These are phyloP conservation scores for Croton setiger DNA, from an alignment of 441 rosid genomes.

Conservation along the genomic window DNA sequence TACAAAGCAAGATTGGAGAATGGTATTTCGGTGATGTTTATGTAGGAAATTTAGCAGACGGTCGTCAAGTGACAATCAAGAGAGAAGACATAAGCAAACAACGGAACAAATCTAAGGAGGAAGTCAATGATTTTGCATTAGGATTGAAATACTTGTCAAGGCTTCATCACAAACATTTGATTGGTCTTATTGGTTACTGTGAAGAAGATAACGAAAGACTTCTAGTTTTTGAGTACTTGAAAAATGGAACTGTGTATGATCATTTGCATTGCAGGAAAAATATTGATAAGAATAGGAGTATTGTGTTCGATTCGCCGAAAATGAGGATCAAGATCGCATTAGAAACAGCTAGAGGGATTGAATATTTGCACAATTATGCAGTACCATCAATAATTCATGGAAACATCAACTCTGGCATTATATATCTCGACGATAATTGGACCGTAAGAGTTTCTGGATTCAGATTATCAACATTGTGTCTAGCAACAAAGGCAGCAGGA, in stretches of 20 bases:
- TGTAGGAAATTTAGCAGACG: constrained; percentile 52
- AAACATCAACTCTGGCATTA: too few species aligned
- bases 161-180: constrained; percentile 4
- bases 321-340: too few species aligned
- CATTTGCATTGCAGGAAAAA: too few species aligned
- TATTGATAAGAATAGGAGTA: too few species aligned
- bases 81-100: constrained; percentile 47
- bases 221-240: neutral
- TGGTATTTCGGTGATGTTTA: constrained; percentile 79
- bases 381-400: too few species aligned
- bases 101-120: neutral
- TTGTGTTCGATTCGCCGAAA: too few species aligned
- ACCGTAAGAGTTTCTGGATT: too few species aligned
- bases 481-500: too few species aligned
- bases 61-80: constrained; percentile 76
- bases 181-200: neutral
- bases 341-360: too few species aligned
- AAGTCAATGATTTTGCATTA: neutral
- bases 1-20: constrained; percentile 60
- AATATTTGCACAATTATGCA: too few species aligned
- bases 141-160: neutral
- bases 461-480: too few species aligned
- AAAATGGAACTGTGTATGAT: neutral
- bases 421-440: too few species aligned
- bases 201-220: neutral